A percentile compares a stretch with the other conserved stretches of the same genome.
Conservation (phyloP, 192 early-diverging fungal species). For the Geranomyces michiganensis region DNA sequence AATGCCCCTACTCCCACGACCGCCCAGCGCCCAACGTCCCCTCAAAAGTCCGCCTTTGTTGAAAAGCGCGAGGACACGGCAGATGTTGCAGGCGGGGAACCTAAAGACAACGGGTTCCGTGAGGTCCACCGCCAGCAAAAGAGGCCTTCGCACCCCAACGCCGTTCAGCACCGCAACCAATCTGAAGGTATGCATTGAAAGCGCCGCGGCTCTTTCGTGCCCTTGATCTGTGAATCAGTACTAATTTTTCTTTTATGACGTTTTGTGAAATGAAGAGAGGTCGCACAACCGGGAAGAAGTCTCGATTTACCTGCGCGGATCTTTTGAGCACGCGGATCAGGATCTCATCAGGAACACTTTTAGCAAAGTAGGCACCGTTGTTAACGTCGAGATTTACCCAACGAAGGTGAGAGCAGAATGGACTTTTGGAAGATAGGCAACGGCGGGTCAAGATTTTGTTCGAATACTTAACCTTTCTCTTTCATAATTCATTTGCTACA, state of each 20-base stretch:
- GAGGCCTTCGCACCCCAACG: constrained; percentile 13
- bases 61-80: constrained; percentile 17
- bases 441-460: background rate
- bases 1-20: background rate
- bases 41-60: constrained; percentile 25
- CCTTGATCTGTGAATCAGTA: background rate
- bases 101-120: constrained; percentile 38
- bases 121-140: constrained; percentile 47
- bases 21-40: constrained; percentile 29
- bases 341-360: constrained; percentile 60
- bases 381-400: constrained; percentile 57
- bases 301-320: constrained; percentile 67
- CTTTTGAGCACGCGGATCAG: constrained; percentile 54
- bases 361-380: constrained; percentile 60
- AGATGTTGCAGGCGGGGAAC: constrained; percentile 13
- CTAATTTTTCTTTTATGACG: background rate
- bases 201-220: too few relatives aligned
- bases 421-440: background rate
- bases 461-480: background rate
- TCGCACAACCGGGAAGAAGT: constrained; percentile 44
- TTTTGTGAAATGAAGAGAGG: background rate
- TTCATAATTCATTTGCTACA: constrained; percentile 8
- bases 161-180: background rate
- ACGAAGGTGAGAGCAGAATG: constrained; percentile 43
- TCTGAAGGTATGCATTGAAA: constrained; percentile 1